Evolutionary conservation across 768 basidiomycete species (phyloP).

Genomic region (Amanita phalloides): DNA sequence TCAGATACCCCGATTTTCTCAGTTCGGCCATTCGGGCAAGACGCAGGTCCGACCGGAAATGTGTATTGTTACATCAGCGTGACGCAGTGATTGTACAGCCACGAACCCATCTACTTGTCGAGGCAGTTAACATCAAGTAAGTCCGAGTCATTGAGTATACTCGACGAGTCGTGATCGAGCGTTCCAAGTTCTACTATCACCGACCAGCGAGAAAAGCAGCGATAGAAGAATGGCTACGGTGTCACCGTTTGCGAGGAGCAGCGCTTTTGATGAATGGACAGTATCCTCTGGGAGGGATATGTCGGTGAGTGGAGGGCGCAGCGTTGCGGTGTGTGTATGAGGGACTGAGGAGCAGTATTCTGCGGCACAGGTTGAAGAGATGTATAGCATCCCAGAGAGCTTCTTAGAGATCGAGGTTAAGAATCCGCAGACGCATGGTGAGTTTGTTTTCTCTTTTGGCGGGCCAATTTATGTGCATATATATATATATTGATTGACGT

Average conservation of each 20-base stretch:
- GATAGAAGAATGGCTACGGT: slow-evolving; percentile 23
- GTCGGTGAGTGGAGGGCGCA: slow-evolving; percentile 30
- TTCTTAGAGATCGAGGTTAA: slow-evolving; percentile 96
- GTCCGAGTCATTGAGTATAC: background rate
- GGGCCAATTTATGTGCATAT: background rate
- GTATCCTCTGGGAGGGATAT: slow-evolving; percentile 42
- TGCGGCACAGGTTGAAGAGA: slow-evolving; percentile 76
- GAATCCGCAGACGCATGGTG: slow-evolving; percentile 95
- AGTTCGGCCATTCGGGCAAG: too few species aligned
- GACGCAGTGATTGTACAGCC: too few species aligned
- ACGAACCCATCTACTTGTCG: too few species aligned
- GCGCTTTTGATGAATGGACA: slow-evolving; percentile 39
- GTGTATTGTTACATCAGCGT: too few species aligned
- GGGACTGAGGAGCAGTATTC: slow-evolving; percentile 9
- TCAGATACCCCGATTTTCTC: too few species aligned
- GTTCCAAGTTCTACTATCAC: too few species aligned
- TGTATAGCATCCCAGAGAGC: slow-evolving; percentile 96
- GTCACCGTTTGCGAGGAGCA: slow-evolving; percentile 57
- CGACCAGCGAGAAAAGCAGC: too few species aligned
- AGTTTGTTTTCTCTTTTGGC: slow-evolving; percentile 11
- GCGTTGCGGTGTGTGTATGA: background rate
- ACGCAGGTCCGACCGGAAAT: too few species aligned
- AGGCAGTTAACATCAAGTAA: too few species aligned
- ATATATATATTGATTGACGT: background rate
- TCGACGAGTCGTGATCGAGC: too few species aligned